Percentiles rank a stretch among this genome's conserved stretches.
Evolutionary conservation across 1,284 basidiomycete species (phyloP).

Genomic region (Microbotryum saponariae): DNA sequence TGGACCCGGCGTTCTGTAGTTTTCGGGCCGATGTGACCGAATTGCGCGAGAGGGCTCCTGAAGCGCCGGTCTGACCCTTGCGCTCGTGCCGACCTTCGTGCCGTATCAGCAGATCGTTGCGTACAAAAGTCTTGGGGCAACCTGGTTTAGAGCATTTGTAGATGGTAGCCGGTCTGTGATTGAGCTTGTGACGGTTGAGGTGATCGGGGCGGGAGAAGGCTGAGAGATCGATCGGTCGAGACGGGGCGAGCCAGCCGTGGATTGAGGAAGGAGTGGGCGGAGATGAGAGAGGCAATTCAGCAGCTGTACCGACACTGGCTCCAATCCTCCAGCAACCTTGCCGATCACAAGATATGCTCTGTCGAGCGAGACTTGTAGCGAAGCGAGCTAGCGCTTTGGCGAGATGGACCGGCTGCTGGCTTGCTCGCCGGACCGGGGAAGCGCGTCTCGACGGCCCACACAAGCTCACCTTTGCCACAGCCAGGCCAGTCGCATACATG

Average conservation of each 20-base stretch:
- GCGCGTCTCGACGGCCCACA: neutral
- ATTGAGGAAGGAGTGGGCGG: neutral
- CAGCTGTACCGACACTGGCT: too few relatives aligned
- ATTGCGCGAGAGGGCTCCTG: conserved; percentile 9
- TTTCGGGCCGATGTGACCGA: conserved; percentile 4
- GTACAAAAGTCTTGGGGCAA: conserved; percentile 30
- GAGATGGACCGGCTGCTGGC: too few relatives aligned
- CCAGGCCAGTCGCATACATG: neutral
- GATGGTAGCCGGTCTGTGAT: conserved; percentile 24
- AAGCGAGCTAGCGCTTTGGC: too few relatives aligned
- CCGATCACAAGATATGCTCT: too few relatives aligned
- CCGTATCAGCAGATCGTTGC: conserved; percentile 27
- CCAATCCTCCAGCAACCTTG: too few relatives aligned
- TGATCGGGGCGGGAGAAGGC: conserved; percentile 31
- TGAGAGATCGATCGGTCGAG: conserved; percentile 3
- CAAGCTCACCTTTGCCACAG: neutral
- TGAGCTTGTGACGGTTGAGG: conserved; percentile 29
- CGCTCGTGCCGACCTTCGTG: conserved; percentile 27
- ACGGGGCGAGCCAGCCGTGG: neutral
- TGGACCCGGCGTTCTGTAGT: too few relatives aligned
- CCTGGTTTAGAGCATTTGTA: conserved; percentile 22
- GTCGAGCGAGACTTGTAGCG: too few relatives aligned
- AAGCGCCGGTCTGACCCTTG: conserved; percentile 12
- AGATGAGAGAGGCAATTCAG: too few relatives aligned
- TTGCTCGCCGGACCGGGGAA: too few relatives aligned